Conservation (phyloP, 1,284 basidiomycete genomes). For the Somion occarium region DNA sequence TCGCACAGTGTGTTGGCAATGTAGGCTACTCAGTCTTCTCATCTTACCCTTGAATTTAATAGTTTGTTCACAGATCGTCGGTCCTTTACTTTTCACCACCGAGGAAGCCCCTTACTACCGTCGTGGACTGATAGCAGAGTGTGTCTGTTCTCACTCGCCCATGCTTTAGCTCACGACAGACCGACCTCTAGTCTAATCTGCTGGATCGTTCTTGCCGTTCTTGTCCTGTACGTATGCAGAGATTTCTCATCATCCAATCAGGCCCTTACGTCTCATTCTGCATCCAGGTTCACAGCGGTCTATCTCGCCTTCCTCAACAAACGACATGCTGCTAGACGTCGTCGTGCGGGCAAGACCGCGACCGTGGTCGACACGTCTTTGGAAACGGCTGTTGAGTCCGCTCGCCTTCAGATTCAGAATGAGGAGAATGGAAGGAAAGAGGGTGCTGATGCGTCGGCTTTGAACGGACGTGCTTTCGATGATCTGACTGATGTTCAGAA, state of each 20-base stretch:
- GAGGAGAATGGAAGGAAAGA: slow-evolving; percentile 14
- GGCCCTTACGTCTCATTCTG: background rate
- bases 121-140: slow-evolving; percentile 34
- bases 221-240: slow-evolving; percentile 25
- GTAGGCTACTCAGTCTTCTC: slow-evolving; percentile 22
- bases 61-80: slow-evolving; percentile 30
- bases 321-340: slow-evolving; percentile 31
- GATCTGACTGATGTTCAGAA: slow-evolving; percentile 42
- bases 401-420: slow-evolving; percentile 18
- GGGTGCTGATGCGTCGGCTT: slow-evolving; percentile 17
- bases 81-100: slow-evolving; percentile 35
- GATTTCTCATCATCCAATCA: background rate
- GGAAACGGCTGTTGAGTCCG: slow-evolving; percentile 24
- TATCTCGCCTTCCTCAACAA: slow-evolving; percentile 39
- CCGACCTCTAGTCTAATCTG: slow-evolving; percentile 37
- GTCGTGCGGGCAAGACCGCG: slow-evolving; percentile 33
- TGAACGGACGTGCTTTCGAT: slow-evolving; percentile 38
- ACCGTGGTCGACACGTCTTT: slow-evolving; percentile 38
- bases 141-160: slow-evolving; percentile 8
- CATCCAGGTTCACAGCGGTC: slow-evolving; percentile 26
- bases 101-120: slow-evolving; percentile 36
- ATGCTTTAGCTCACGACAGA: background rate
- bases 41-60: too few species aligned
- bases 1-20: slow-evolving; percentile 41
- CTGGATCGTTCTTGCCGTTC: slow-evolving; percentile 31